Evolutionary conservation across 805 yeast genomes (phyloP), one percentile per base, ranked within the genome.

Genomic region (Yamadazyma sp.): DNA sequence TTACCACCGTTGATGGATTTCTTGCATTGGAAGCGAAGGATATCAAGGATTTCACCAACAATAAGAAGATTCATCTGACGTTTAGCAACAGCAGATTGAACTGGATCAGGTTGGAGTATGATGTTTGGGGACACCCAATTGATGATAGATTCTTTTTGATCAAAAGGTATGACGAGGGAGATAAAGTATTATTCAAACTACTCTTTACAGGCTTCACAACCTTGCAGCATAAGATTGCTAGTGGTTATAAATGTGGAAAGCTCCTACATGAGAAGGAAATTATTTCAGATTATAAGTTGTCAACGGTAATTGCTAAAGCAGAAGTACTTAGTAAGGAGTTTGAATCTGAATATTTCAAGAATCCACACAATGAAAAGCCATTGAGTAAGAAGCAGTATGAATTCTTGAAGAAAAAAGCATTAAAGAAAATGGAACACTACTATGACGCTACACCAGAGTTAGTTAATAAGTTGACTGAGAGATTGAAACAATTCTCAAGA

Each of bases 1-100:
- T 69, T 38, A 56, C 60, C 3, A 59, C 74, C 1, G 61, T 61
- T 39, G 65, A 65, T 26, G 63, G 65, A 3, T 63, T 72, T 35
- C 46, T 55, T 7, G 60, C 63, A 2, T 21, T 53, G 9, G 45
- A 50, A 31, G 31, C 39, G 3, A 36, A 39, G 4, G 44, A 35
- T 15, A 26, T 27, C 1, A 20, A 38, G 10, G 37, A 38, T 7
- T 50, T 30, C 30, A 38, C 42, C n/a, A 31, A 38, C 6, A 25
- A 35, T 5, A 35, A 33, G 3, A 31, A 17, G 2, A 47, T 56
- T 1, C 44, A 47, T 27, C 23, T 33, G 10, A 41, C 40, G 4
- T 38, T 62, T 21, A 20, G 32, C 14, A 13, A 36, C 6, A 35
- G 48, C 29, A 24, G 20, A 2, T 27, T 50, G 3, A 11, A 25